A percentile compares a stretch with the other conserved stretches of the same genome.
Conservation (phyloP, 371 early-diverging fungal genomes). For the Apophysomyces trapeziformis region DNA sequence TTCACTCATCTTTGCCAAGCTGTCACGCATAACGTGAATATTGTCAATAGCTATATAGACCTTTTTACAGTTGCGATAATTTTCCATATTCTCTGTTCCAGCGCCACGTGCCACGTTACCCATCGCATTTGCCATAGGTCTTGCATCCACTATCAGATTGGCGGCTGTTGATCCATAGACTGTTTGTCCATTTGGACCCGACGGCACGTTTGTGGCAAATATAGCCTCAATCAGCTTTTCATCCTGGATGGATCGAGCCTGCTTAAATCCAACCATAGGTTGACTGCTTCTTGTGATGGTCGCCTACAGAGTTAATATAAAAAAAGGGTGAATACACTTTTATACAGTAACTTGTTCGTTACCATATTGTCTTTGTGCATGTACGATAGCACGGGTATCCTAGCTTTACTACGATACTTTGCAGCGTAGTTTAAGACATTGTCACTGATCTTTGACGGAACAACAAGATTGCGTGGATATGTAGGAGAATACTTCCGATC, state of each 20-base stretch:
- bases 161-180: conserved; percentile 57
- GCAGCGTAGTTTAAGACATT: conserved; percentile 87
- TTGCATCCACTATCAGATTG: conserved; percentile 93
- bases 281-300: conserved; percentile 94
- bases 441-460: conserved; percentile 91
- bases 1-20: conserved; percentile 81
- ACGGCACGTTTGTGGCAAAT: conserved; percentile 65
- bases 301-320: conserved; percentile 46
- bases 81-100: conserved; percentile 92
- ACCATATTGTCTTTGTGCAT: conserved; percentile 80
- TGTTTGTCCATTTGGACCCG: conserved; percentile 43
- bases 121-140: conserved; percentile 93
- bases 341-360: conserved; percentile 13
- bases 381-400: conserved; percentile 92
- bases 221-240: conserved; percentile 95
- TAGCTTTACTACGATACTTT: conserved; percentile 87
- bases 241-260: conserved; percentile 94
- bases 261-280: conserved; percentile 93
- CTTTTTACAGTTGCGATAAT: conserved; percentile 87
- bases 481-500: conserved; percentile 78
- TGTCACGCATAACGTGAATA: conserved; percentile 96
- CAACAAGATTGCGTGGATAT: conserved; percentile 85
- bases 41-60: conserved; percentile 94
- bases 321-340: background rate
- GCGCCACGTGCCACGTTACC: conserved; percentile 94